phyloP scores from a whole-genome alignment of 148 eudicot genomes.

The Vaccinium macrocarpon region DNA sequence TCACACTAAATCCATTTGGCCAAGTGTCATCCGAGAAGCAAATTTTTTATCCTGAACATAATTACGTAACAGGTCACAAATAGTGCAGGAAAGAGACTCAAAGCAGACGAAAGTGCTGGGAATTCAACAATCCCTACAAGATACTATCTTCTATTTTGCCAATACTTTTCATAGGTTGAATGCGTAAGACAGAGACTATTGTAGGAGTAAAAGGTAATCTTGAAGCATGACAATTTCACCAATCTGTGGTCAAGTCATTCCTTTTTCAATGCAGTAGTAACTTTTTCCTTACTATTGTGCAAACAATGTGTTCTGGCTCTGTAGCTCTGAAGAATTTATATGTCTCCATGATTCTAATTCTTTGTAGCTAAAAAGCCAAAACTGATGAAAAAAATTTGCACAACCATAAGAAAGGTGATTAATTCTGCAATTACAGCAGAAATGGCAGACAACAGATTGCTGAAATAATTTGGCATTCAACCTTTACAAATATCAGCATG shows the following conservation, averaged over 20 bases:
- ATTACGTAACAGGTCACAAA: not conserved
- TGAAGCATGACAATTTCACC: not conserved
- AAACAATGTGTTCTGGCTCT: not conserved
- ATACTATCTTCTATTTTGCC: not conserved
- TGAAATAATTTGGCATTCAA: not conserved
- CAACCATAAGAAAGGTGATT: not conserved
- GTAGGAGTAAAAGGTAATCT: not conserved
- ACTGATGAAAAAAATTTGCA: not conserved
- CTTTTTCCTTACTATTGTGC: not conserved
- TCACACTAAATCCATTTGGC: constrained; percentile 76
- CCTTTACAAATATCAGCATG: not conserved
- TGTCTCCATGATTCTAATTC: not conserved
- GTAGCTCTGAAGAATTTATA: not conserved
- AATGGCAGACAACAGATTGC: not conserved
- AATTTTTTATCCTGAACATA: constrained; percentile 49
- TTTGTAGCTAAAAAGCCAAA: not conserved
- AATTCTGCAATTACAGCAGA: not conserved
- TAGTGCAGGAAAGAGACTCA: not conserved
- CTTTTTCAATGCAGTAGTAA: not conserved
- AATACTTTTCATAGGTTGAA: not conserved
- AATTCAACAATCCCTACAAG: not conserved
- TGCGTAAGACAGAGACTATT: not conserved
- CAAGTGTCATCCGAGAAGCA: constrained; percentile 69
- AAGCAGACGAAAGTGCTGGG: not conserved
- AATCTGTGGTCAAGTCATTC: not conserved